Conservation (phyloP, 192 early-diverging fungal species). For the Polychytrium aggregatum region DNA sequence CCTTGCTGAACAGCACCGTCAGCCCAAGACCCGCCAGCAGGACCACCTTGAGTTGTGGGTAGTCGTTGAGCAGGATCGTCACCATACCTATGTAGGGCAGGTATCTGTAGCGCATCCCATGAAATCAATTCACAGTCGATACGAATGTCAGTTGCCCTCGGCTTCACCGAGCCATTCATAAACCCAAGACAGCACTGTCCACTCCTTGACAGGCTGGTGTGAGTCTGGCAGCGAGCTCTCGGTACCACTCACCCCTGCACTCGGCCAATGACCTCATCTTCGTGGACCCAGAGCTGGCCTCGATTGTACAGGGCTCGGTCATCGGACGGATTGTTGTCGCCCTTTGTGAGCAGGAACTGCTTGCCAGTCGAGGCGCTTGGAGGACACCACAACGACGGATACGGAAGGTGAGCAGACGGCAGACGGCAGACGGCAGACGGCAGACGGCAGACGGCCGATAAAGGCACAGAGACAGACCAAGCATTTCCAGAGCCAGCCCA, state of each 20-base stretch:
- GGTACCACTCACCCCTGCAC: constrained; percentile 59
- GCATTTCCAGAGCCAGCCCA: too few species aligned
- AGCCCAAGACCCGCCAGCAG: constrained; percentile 58
- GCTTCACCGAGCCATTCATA: too few species aligned
- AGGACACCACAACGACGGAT: neutral
- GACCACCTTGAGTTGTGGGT: constrained; percentile 79
- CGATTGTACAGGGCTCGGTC: constrained; percentile 78
- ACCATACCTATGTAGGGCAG: constrained; percentile 91
- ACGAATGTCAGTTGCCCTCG: too few species aligned
- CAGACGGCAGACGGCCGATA: too few species aligned
- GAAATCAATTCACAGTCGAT: too few species aligned
- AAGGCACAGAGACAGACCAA: neutral
- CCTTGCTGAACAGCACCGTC: constrained; percentile 26
- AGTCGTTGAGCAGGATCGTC: constrained; percentile 93
- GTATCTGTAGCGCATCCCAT: too few species aligned
- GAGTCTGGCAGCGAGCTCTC: too few species aligned
- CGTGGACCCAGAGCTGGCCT: constrained; percentile 84
- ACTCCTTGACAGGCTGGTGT: too few species aligned
- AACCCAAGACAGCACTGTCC: too few species aligned
- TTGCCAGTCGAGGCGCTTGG: constrained; percentile 43
- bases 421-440: too few species aligned
- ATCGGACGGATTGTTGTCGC: constrained; percentile 85
- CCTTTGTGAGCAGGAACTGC: constrained; percentile 89
- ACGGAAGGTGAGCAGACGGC: neutral
- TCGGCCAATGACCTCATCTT: constrained; percentile 80